A percentile compares a stretch with the other conserved stretches of the same genome.
phyloP scores from a whole-genome alignment of 2,329 filamentous ascomycete species.

The Lomentospora prolificans region DNA sequence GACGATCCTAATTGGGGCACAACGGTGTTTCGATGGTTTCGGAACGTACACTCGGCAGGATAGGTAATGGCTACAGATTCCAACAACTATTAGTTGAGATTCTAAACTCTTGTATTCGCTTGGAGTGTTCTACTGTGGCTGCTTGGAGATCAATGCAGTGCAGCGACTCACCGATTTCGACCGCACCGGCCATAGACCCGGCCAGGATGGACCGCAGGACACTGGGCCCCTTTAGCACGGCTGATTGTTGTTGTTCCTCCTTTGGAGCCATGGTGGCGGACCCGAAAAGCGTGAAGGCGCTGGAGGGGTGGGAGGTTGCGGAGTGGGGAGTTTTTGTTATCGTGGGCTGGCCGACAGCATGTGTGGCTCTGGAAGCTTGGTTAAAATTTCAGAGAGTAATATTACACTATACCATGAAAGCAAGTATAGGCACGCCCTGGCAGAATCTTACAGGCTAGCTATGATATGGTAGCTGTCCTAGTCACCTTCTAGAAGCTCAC shows the following conservation, averaged over 20 bases:
- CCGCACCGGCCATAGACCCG: constrained; percentile 83
- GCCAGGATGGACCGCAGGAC: constrained; percentile 83
- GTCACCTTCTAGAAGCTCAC: no score
- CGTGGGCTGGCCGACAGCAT: not conserved
- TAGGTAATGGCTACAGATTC: constrained; percentile 65
- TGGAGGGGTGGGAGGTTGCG: not conserved
- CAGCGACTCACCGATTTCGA: constrained; percentile 70
- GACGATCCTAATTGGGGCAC: not conserved
- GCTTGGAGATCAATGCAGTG: not conserved
- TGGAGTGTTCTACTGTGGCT: no score
- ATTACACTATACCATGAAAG: no score
- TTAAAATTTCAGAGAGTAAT: no score
- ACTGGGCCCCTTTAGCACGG: constrained; percentile 51
- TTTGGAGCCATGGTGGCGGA: constrained; percentile 1
- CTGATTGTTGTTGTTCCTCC: constrained; percentile 16
- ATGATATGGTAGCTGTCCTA: no score
- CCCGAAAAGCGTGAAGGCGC: not conserved
- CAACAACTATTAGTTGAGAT: constrained; percentile 2
- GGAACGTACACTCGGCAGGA: constrained; percentile 71
- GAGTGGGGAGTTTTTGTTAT: not conserved
- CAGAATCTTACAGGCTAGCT: no score
- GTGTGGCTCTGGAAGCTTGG: not conserved
- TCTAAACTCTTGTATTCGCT: not conserved
- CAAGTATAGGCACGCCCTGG: no score
- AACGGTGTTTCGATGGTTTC: not conserved